Base-by-base conservation (phyloP, 2,329 filamentous ascomycete genomes). In the Zarea fungicola region DNA sequence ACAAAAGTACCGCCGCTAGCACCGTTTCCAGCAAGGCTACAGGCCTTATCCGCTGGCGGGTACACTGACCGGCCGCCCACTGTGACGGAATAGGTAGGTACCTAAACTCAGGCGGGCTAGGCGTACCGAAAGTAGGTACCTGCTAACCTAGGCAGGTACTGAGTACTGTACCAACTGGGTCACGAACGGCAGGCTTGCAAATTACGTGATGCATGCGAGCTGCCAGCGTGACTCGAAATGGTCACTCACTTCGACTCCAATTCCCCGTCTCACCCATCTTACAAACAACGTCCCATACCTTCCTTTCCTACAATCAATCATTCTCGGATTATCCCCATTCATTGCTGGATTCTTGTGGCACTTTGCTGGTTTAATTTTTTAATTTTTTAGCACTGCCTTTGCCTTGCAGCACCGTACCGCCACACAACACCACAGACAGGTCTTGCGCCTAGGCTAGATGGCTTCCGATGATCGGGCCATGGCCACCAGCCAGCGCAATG, bases 131-230 rank as follows among this genome's bases (percentile, higher is more conserved):
- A n/a, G n/a, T n/a, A n/a, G n/a, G n/a, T n/a, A n/a, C n/a, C n/a
- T n/a, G n/a, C n/a, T n/a, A n/a, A n/a, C n/a, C n/a, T n/a, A n/a
- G n/a, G n/a, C n/a, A n/a, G n/a, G n/a, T n/a, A n/a, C n/a, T n/a
- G n/a, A n/a, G n/a, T n/a, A n/a, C n/a, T n/a, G n/a, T n/a, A n/a
- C n/a, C n/a, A n/a, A n/a, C n/a, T n/a, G 11, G 44, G 41, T 48
- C 28, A 36, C 35, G 44, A 6, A 47, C 35, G 44, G 39, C 44
- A 47, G 26, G 18, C 25, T 14, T 11, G 5, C 19, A 26, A 41
- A 48, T 48, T 48, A 48, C 44, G 44, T 48, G 44, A 48, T 34
- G 32, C 19, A 14, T 23, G 25, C 28, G 5, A 10, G 7, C 23
- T 10, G 44, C 19, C 35, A 40, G 28, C 35, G 44, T 47, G 44